Conservation (phyloP, 345 rosid genomes). For the Ricinus communis region DNA sequence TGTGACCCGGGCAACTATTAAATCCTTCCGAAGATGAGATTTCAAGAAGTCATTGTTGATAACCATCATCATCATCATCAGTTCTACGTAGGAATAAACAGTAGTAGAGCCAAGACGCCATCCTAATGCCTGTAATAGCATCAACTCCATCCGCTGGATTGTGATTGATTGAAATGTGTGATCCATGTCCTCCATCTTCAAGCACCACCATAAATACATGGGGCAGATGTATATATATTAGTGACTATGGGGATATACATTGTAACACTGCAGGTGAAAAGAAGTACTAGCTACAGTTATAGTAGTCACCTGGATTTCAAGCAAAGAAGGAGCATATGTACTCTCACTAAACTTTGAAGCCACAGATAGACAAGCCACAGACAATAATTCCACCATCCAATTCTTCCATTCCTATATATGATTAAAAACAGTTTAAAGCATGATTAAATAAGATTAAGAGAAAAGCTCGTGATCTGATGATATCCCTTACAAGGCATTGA, state of each 20-base stretch:
- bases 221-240: background rate
- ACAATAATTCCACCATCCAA: constrained; percentile 69
- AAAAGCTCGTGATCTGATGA: background rate
- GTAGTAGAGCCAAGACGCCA: constrained; percentile 67
- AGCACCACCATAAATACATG: too few relatives aligned
- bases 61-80: constrained; percentile 31
- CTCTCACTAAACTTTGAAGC: constrained; percentile 68
- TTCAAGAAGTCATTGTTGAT: constrained; percentile 15
- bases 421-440: background rate
- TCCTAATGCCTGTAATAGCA: constrained; percentile 42
- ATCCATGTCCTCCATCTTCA: constrained; percentile 55
- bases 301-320: constrained; percentile 59
- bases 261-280: background rate
- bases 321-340: constrained; percentile 38
- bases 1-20: constrained; percentile 33
- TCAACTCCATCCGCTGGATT: constrained; percentile 63
- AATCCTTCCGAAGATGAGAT: constrained; percentile 27
- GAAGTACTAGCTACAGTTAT: background rate
- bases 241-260: background rate
- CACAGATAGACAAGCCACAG: constrained; percentile 61
- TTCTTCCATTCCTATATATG: constrained; percentile 50
- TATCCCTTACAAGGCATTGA: constrained; percentile 45
- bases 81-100: constrained; percentile 47
- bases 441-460: background rate
- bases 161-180: constrained; percentile 54